Evolutionary conservation across 139 green algal genomes (phyloP).

Genomic region (Picochlorum sp.): DNA sequence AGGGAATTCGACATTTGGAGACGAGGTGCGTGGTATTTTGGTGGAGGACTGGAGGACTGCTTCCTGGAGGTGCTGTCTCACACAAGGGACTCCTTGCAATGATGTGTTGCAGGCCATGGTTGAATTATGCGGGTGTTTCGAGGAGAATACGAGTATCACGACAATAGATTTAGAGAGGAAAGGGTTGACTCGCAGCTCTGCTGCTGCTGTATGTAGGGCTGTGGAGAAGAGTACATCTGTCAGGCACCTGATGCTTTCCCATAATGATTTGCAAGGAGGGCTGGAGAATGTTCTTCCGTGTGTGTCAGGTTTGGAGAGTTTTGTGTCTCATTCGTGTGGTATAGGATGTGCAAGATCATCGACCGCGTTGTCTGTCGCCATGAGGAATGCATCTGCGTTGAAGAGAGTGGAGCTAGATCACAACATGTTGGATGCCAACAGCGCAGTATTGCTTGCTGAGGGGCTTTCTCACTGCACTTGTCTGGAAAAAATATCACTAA

Average conservation of each 20-base stretch:
- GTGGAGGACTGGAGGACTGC: too few species aligned
- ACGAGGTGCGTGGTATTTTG: conserved; percentile 8
- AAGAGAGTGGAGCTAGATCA: conserved; percentile 6
- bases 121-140: conserved; percentile 13
- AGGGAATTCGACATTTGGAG: conserved; percentile 19
- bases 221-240: conserved; percentile 4
- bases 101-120: conserved; percentile 7
- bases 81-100: background rate
- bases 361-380: background rate
- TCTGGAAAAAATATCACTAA: conserved; percentile 1
- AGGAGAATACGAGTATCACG: background rate
- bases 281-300: conserved; percentile 1
- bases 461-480: background rate
- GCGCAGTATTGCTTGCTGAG: background rate
- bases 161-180: conserved; percentile 16
- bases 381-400: background rate
- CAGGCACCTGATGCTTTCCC: background rate
- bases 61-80: background rate
- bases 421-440: conserved; percentile 6
- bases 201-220: background rate
- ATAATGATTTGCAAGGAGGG: background rate
- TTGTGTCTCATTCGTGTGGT: conserved; percentile 11
- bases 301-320: background rate
- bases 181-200: conserved; percentile 5
- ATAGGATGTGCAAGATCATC: background rate